A percentile compares a stretch with the other conserved stretches of the same genome.
These are phyloP conservation scores for Aspergillus thermomutatus DNA, from an alignment of 2,329 filamentous ascomycete species.

Conservation along the genomic window DNA sequence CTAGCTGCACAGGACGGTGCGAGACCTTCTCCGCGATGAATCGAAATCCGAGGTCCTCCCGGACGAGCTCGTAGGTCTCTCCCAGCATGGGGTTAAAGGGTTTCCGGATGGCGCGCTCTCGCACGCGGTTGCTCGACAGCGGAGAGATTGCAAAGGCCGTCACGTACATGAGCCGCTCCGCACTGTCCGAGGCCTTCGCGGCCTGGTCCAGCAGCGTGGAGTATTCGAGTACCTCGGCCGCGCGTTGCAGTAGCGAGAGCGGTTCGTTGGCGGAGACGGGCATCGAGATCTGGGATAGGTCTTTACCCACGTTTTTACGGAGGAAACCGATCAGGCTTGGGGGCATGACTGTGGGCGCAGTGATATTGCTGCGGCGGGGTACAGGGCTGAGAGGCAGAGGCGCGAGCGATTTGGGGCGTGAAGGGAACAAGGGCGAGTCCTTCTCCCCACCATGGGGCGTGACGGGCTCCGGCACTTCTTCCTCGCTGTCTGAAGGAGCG, in stretches of 20 bases:
- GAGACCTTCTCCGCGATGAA: conserved; percentile 94
- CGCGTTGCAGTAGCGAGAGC: conserved; percentile 78
- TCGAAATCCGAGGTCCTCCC: conserved; percentile 81
- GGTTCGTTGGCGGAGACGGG: conserved; percentile 96
- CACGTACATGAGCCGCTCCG: conserved; percentile 77
- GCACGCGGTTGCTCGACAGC: conserved; percentile 76
- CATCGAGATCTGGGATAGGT: conserved; percentile 95
- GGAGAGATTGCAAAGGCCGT: conserved; percentile 87
- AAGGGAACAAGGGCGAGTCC: conserved; percentile 62
- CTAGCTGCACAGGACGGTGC: conserved; percentile 87
- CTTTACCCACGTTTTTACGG: conserved; percentile 96
- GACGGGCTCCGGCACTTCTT: conserved; percentile 46
- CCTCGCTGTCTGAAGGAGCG: conserved; percentile 63
- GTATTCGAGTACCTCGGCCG: conserved; percentile 90
- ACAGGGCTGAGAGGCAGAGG: conserved; percentile 72
- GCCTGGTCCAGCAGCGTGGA: conserved; percentile 77
- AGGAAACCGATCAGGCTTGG: conserved; percentile 92
- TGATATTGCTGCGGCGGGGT: conserved; percentile 66
- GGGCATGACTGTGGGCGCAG: conserved; percentile 71
- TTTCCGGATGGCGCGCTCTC: conserved; percentile 89
- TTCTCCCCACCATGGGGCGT: conserved; percentile 29
- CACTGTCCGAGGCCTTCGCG: conserved; percentile 51
- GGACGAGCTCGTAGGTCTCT: conserved; percentile 90
- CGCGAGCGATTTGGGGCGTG: conserved; percentile 68
- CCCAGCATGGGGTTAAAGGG: conserved; percentile 96